phyloP scores from a whole-genome alignment of 2,329 filamentous ascomycete genomes.

The Microdochium bolleyi region DNA sequence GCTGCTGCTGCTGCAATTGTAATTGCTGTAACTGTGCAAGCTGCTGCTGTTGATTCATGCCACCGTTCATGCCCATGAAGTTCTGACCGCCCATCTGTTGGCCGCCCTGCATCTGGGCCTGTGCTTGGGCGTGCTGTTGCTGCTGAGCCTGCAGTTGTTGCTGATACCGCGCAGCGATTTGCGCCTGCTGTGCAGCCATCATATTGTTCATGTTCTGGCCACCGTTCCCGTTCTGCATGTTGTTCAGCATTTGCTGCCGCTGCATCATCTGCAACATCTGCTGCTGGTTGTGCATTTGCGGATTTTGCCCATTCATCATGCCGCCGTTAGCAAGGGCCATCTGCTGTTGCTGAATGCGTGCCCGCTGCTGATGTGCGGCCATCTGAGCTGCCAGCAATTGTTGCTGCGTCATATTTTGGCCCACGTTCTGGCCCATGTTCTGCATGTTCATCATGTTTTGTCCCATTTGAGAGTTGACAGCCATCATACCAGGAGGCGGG shows the following conservation, averaged over 20 bases:
- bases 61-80: conserved; percentile 28
- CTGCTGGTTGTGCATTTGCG: conserved; percentile 32
- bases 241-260: conserved; percentile 20
- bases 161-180: conserved; percentile 20
- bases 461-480: conserved; percentile 46
- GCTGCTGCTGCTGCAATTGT: conserved; percentile 22
- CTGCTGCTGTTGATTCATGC: conserved; percentile 20
- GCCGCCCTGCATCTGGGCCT: conserved; percentile 24
- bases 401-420: too few species aligned
- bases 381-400: conserved; percentile 36
- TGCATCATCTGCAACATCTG: conserved; percentile 26
- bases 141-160: conserved; percentile 27
- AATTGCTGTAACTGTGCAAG: conserved; percentile 18
- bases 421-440: conserved; percentile 17
- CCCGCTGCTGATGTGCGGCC: conserved; percentile 31
- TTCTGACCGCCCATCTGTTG: conserved; percentile 32
- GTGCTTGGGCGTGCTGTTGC: conserved; percentile 30
- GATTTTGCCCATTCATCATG: conserved; percentile 20
- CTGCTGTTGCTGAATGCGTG: conserved; percentile 12
- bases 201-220: conserved; percentile 18
- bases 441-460: conserved; percentile 46
- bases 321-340: conserved; percentile 17
- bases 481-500: conserved; percentile 52
- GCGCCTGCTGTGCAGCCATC: conserved; percentile 23
- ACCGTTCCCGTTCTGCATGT: conserved; percentile 26